Evolutionary conservation across 2,329 filamentous ascomycete genomes (phyloP).

Genomic region (Scedosporium boydii): DNA sequence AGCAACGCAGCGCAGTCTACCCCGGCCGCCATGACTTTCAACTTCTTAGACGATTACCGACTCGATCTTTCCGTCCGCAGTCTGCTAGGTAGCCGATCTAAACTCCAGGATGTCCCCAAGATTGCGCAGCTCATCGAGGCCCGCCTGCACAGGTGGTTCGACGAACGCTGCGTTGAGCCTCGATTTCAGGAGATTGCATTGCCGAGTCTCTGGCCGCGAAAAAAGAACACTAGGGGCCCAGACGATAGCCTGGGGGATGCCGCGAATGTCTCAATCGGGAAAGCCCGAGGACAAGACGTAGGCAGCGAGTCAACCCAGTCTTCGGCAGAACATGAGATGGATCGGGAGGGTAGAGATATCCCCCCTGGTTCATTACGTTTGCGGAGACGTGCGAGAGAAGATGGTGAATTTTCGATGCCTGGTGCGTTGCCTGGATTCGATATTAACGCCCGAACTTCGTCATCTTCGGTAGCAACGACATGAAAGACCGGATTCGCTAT

Average conservation of each 20-base stretch:
- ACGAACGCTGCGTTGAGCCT: conserved; percentile 77
- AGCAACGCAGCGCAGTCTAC: conserved; percentile 57
- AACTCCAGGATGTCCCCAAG: conserved; percentile 78
- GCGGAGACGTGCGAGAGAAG: conserved; percentile 25
- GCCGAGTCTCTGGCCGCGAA: conserved; percentile 73
- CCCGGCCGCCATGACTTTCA: conserved; percentile 87
- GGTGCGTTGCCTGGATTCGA: conserved; percentile 33
- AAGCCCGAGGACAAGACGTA: conserved; percentile 41
- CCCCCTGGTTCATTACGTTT: conserved; percentile 28
- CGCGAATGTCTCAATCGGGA: conserved; percentile 3
- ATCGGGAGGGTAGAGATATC: conserved; percentile 23
- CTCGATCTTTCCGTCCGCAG: conserved; percentile 75
- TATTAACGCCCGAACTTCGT: not conserved
- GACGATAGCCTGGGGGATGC: conserved; percentile 37
- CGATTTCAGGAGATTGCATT: conserved; percentile 80
- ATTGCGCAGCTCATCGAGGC: conserved; percentile 78
- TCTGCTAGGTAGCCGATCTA: conserved; percentile 67
- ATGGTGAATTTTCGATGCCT: conserved; percentile 34
- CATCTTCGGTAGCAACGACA: not conserved
- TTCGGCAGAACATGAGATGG: not conserved
- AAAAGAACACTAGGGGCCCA: conserved; percentile 71
- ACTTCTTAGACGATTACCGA: conserved; percentile 82
- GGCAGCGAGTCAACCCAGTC: conserved; percentile 34
- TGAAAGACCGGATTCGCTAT: not conserved
- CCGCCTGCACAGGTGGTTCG: conserved; percentile 76